Percentiles rank a stretch among this genome's conserved stretches.
Conservation (phyloP, 148 eudicot genomes). For the Rhododendron ferrugineum region DNA sequence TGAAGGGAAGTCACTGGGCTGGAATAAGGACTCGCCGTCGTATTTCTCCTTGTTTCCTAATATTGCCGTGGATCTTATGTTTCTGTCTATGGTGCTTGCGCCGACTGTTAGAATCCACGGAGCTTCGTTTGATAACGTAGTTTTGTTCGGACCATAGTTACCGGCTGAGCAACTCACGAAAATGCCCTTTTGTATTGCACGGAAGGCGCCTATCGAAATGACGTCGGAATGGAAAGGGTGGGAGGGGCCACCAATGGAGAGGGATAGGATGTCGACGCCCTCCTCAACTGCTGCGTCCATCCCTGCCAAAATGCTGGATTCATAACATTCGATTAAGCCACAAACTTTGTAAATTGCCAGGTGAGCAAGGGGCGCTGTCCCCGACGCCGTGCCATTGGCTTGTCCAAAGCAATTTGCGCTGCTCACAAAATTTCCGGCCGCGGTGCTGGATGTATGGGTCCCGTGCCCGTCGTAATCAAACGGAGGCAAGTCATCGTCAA, state of each 20-base stretch:
- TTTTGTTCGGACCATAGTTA: constrained; percentile 30
- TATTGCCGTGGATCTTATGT: constrained; percentile 15
- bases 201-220: constrained; percentile 38
- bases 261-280: constrained; percentile 36
- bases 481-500: background rate
- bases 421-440: constrained; percentile 29
- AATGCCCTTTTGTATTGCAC: constrained; percentile 44
- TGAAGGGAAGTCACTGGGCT: constrained; percentile 18
- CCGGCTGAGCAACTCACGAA: constrained; percentile 56
- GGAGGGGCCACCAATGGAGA: constrained; percentile 37
- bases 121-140: constrained; percentile 21
- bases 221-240: constrained; percentile 13
- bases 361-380: constrained; percentile 51
- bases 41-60: constrained; percentile 21
- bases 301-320: constrained; percentile 21
- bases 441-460: constrained; percentile 47
- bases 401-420: constrained; percentile 33
- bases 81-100: constrained; percentile 32
- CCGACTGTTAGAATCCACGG: constrained; percentile 37
- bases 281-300: constrained; percentile 30
- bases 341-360: constrained; percentile 36
- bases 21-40: constrained; percentile 25
- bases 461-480: constrained; percentile 44
- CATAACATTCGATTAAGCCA: background rate
- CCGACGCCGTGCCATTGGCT: constrained; percentile 41